These are phyloP conservation scores for Eremomyces bilateralis DNA, from an alignment of 495 filamentous ascomycete species.

Conservation along the genomic window DNA sequence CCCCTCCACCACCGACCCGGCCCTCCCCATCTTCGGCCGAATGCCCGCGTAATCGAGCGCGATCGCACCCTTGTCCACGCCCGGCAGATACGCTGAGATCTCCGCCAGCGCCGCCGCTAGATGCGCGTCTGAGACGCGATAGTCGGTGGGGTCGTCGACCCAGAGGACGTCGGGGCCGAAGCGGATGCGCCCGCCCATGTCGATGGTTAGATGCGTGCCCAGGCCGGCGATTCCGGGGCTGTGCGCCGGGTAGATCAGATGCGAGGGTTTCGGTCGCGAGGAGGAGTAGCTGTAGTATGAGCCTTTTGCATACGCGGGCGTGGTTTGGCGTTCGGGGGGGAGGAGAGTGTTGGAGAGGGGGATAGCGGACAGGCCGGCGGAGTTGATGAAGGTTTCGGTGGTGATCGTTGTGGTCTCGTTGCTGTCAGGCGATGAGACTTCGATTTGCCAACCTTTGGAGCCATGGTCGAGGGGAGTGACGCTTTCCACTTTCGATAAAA, in stretches of 20 bases:
- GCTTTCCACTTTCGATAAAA: constrained; percentile 35
- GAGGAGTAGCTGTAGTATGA: constrained; percentile 77
- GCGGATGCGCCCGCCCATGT: constrained; percentile 63
- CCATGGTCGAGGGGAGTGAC: constrained; percentile 31
- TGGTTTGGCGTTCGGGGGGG: constrained; percentile 30
- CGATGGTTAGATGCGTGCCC: constrained; percentile 83
- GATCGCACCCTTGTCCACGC: constrained; percentile 41
- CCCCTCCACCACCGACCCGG: constrained; percentile 30
- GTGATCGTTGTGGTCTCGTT: constrained; percentile 35
- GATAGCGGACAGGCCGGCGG: constrained; percentile 61
- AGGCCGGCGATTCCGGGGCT: constrained; percentile 61
- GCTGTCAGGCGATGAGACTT: no score
- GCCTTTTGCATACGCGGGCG: constrained; percentile 72
- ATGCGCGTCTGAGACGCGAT: constrained; percentile 32
- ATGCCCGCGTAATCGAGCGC: constrained; percentile 76
- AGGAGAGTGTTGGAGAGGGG: constrained; percentile 65
- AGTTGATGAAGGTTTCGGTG: constrained; percentile 57
- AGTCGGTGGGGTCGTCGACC: constrained; percentile 34
- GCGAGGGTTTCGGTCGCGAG: constrained; percentile 40
- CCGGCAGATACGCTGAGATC: constrained; percentile 61
- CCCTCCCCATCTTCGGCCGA: constrained; percentile 56
- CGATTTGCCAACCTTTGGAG: constrained; percentile 30
- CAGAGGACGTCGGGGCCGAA: constrained; percentile 96
- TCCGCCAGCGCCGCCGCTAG: constrained; percentile 45
- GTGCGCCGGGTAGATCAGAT: constrained; percentile 72